These are phyloP conservation scores for Triticum dicoccoides DNA, from an alignment of 176 grass and related monocot species.

Conservation along the genomic window DNA sequence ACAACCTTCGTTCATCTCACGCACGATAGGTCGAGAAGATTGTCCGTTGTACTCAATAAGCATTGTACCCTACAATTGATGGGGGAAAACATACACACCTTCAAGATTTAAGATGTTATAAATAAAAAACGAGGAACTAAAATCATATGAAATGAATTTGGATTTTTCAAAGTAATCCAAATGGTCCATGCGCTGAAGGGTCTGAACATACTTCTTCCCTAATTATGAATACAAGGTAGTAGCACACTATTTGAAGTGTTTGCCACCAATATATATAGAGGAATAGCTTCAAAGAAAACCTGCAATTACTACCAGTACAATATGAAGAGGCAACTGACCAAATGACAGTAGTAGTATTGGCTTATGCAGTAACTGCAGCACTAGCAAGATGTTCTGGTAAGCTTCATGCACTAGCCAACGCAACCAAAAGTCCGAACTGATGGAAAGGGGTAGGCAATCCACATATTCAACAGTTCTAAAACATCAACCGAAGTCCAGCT, in stretches of 20 bases:
- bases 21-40: slow-evolving; percentile 55
- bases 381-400: background rate
- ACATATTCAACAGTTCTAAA: too few species aligned
- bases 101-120: slow-evolving; percentile 21
- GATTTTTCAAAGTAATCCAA: background rate
- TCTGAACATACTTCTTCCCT: background rate
- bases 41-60: slow-evolving; percentile 68
- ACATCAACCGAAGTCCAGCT: background rate
- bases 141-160: background rate
- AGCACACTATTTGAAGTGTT: background rate
- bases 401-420: too few species aligned
- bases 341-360: background rate
- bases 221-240: background rate
- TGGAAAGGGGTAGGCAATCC: too few species aligned
- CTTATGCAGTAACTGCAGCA: background rate
- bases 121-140: background rate
- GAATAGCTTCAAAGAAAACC: background rate
- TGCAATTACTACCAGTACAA: background rate
- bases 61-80: slow-evolving; percentile 73
- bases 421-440: too few species aligned
- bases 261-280: background rate
- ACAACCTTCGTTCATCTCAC: slow-evolving; percentile 72
- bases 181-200: background rate
- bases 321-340: background rate
- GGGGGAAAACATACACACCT: background rate